Evolutionary conservation across 2,329 filamentous ascomycete genomes (phyloP).

Genomic region (Epichloe coenophiala): DNA sequence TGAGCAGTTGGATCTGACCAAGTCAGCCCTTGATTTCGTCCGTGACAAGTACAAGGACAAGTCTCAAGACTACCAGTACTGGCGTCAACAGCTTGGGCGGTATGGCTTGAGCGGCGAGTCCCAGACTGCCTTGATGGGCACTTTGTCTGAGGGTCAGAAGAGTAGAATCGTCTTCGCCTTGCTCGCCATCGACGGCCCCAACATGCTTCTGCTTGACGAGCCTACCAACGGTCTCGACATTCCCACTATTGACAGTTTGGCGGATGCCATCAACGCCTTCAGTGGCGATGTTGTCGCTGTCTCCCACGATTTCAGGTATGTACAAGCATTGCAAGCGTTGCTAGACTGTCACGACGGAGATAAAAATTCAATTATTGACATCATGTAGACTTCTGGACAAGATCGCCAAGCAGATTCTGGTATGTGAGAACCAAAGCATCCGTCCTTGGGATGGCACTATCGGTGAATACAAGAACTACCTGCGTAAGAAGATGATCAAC

Average conservation of each 20-base stretch:
- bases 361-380: constrained; percentile 8
- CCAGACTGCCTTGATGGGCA: constrained; percentile 96
- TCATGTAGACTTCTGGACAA: constrained; percentile 75
- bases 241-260: constrained; percentile 92
- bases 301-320: constrained; percentile 96
- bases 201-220: constrained; percentile 97
- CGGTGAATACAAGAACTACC: constrained; percentile 92
- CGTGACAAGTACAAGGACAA: constrained; percentile 84
- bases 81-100: constrained; percentile 90
- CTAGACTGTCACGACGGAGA: background rate
- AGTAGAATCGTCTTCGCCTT: constrained; percentile 96
- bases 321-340: constrained; percentile 1
- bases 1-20: constrained; percentile 95
- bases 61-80: constrained; percentile 98
- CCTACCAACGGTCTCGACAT: constrained; percentile 99
- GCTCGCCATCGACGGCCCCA: constrained; percentile 85
- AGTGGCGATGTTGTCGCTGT: constrained; percentile 95
- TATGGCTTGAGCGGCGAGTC: constrained; percentile 89
- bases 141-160: constrained; percentile 94
- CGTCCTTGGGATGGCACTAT: constrained; percentile 80
- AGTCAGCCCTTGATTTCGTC: constrained; percentile 94
- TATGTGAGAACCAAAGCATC: constrained; percentile 96
- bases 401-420: constrained; percentile 98
- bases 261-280: constrained; percentile 93
- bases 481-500: constrained; percentile 97